Evolutionary conservation across 2,329 filamentous ascomycete genomes (phyloP), one percentile per base, ranked within the genome.

Genomic region (Fusarium stilboides): DNA sequence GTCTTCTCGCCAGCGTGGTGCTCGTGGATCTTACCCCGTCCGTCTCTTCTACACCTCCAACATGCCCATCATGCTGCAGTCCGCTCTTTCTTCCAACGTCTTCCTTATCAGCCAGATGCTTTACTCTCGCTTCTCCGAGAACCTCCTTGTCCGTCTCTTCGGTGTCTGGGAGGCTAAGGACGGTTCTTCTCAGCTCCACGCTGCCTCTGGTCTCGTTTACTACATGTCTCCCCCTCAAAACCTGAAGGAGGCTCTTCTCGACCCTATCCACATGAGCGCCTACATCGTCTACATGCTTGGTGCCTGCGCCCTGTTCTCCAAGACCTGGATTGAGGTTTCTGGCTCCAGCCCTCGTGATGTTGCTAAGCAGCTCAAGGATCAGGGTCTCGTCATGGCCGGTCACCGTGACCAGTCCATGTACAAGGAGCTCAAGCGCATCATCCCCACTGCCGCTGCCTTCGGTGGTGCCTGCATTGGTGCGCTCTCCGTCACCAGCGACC

Each of bases 51-150:
- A 99, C 87, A 99, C 96, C 80, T 98, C 94, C 82, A 99, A 99
- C 92, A 99, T 99, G 97, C 96, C 96, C 80, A 99, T 99, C 85
- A 99, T 99, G 96, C 89, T 99, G 81, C 97, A 99, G 87, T 98
- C 95, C 47, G 96, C 96, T 75, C 90, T 99, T 74, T 97, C 94
- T 74, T 98, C 95, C 88, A 99, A 99, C 88, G 90, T 99, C 84
- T 99, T 99, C 91, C 87, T 99, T 71, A 94, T 99, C 85, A 96
- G 92, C 80, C 96, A 99, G 88, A 98, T 98, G 94, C 90, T 99
- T 74, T 98, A 97, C 90, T 97, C 93, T 69, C 94, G 95, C 82
- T 98, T 99, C 88, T 96, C 94, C 46, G 96, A 99, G 86, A 99
- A 99, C 88, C 91, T 99, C 68, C 90, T 99, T 62, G 96, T 99